These are phyloP conservation scores for Biscogniauxia mediterranea DNA, from an alignment of 2,329 filamentous ascomycete species.

Conservation along the genomic window DNA sequence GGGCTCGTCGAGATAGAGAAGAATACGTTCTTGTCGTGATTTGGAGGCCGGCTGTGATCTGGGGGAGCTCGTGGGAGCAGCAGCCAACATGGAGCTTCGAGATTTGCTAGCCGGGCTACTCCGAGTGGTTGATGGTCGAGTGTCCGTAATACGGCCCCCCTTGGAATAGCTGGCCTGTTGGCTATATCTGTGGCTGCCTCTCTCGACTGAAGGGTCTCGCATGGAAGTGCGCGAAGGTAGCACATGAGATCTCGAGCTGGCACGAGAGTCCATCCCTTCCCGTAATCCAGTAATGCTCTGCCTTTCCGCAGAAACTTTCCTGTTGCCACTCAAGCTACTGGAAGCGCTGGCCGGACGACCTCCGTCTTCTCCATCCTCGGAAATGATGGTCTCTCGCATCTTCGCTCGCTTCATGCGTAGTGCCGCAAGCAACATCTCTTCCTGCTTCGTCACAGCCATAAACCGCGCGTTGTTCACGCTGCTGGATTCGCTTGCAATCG, in stretches of 20 bases:
- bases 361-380: conserved; percentile 41
- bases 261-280: conserved; percentile 5
- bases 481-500: conserved; percentile 18
- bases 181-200: conserved; percentile 3
- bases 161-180: conserved; percentile 12
- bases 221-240: conserved; percentile 12
- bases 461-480: conserved; percentile 41
- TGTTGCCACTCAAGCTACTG: conserved; percentile 12
- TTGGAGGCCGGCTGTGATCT: not conserved
- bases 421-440: conserved; percentile 57
- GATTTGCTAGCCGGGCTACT: conserved; percentile 11
- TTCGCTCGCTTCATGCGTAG: conserved; percentile 54
- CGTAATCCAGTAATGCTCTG: conserved; percentile 12
- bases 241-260: conserved; percentile 10
- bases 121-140: conserved; percentile 10
- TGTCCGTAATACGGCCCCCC: conserved; percentile 8
- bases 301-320: conserved; percentile 8
- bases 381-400: conserved; percentile 50
- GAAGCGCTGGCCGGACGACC: conserved; percentile 12
- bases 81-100: not conserved
- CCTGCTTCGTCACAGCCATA: conserved; percentile 58
- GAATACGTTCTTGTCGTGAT: conserved; percentile 31
- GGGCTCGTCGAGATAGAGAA: conserved; percentile 34
- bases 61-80: not conserved
- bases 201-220: conserved; percentile 3